These are phyloP conservation scores for Pueraria montana DNA, from an alignment of 306 rosid species.

Conservation along the genomic window DNA sequence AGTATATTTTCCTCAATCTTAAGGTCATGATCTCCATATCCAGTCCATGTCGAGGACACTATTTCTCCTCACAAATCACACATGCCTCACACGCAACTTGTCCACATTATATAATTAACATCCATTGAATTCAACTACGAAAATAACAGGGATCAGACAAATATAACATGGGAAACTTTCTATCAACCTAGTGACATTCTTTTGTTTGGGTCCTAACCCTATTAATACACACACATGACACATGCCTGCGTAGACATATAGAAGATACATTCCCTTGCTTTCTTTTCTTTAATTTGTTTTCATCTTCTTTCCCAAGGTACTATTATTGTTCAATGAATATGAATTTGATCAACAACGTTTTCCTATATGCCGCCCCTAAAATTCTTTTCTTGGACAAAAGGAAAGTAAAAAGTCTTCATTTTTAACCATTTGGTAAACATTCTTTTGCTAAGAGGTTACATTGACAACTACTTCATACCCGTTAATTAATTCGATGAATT, in stretches of 20 bases:
- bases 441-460: neutral
- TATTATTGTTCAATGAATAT: neutral
- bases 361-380: neutral
- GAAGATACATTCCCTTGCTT: neutral
- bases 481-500: neutral
- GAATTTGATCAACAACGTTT: neutral
- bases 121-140: conserved; percentile 54
- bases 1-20: conserved; percentile 13
- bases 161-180: conserved; percentile 35
- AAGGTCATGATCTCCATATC: conserved; percentile 42
- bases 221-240: conserved; percentile 21
- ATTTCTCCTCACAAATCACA: neutral
- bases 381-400: neutral
- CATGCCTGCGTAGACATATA: conserved; percentile 26
- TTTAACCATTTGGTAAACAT: neutral
- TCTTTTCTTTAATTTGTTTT: neutral
- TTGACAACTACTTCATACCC: neutral
- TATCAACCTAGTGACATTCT: neutral
- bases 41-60: conserved; percentile 41
- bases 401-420: neutral
- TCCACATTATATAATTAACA: neutral
- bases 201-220: neutral
- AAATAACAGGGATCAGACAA: conserved; percentile 13
- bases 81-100: conserved; percentile 49
- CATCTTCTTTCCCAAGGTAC: neutral